Evolutionary conservation across 345 rosid species (phyloP).

Genomic region (Turnera subulata): DNA sequence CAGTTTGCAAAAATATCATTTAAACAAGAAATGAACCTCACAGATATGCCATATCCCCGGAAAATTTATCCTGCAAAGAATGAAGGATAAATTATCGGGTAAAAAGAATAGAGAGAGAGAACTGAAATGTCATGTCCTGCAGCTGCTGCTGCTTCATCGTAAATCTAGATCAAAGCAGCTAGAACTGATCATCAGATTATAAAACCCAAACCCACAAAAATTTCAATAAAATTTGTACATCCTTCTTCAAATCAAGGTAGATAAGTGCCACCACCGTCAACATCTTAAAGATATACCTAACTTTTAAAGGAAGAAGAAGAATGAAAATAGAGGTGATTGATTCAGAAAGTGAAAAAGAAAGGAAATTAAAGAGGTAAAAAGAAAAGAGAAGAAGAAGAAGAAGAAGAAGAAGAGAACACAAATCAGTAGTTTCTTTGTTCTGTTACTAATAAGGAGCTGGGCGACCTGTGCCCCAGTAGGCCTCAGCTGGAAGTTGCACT

Average conservation of each 20-base stretch:
- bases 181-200: not conserved
- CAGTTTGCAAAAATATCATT: no score
- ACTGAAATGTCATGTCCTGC: slow-evolving; percentile 3
- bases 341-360: not conserved
- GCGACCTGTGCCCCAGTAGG: slow-evolving; percentile 67
- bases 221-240: slow-evolving; percentile 37
- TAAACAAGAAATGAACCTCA: no score
- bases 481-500: slow-evolving; percentile 63
- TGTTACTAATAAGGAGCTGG: slow-evolving; percentile 38
- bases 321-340: slow-evolving; percentile 14
- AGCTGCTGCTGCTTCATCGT: slow-evolving; percentile 19
- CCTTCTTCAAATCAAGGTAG: slow-evolving; percentile 40
- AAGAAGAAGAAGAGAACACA: slow-evolving; percentile 10
- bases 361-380: slow-evolving; percentile 17
- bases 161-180: slow-evolving; percentile 17
- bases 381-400: not conserved
- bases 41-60: no score
- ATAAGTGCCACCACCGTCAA: slow-evolving; percentile 21
- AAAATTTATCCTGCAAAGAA: no score
- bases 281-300: slow-evolving; percentile 26
- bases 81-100: not conserved
- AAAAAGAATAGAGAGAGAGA: not conserved
- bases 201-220: slow-evolving; percentile 2
- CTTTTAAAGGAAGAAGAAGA: slow-evolving; percentile 18
- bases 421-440: slow-evolving; percentile 7